phyloP scores from a whole-genome alignment of 1,139 yeast genomes.

The Debaryomyces nepalensis region DNA sequence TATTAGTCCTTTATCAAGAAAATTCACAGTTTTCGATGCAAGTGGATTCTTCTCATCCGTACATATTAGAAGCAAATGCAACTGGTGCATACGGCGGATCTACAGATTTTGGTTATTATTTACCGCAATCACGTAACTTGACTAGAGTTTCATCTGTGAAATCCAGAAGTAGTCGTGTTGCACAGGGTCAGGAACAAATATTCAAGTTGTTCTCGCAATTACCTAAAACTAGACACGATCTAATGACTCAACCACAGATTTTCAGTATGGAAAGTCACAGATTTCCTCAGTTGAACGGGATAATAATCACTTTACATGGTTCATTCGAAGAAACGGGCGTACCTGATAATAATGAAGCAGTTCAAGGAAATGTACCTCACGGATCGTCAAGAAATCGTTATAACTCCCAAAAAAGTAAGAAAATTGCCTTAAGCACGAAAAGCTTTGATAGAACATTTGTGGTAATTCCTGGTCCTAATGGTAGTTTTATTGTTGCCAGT shows the following conservation, averaged over 20 bases:
- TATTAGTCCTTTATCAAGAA: slow-evolving; percentile 74
- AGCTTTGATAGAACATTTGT: slow-evolving; percentile 88
- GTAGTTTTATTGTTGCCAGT: slow-evolving; percentile 79
- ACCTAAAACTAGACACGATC: slow-evolving; percentile 77
- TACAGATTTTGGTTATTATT: slow-evolving; percentile 65
- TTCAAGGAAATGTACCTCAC: slow-evolving; percentile 23
- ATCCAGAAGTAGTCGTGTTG: slow-evolving; percentile 60
- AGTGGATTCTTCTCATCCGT: slow-evolving; percentile 56
- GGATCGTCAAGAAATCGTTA: slow-evolving; percentile 41
- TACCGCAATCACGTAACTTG: slow-evolving; percentile 77
- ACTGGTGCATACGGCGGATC: slow-evolving; percentile 27
- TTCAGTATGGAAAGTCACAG: slow-evolving; percentile 83
- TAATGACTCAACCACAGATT: slow-evolving; percentile 61
- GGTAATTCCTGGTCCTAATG: slow-evolving; percentile 74
- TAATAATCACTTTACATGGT: slow-evolving; percentile 82
- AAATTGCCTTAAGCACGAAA: slow-evolving; percentile 58
- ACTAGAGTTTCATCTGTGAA: slow-evolving; percentile 65
- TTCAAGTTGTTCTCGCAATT: slow-evolving; percentile 61
- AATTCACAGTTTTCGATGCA: slow-evolving; percentile 84
- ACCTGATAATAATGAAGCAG: slow-evolving; percentile 41
- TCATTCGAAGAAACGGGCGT: slow-evolving; percentile 69
- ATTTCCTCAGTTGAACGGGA: slow-evolving; percentile 72
- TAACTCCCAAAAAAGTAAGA: slow-evolving; percentile 35
- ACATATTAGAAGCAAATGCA: slow-evolving; percentile 48
- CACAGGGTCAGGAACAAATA: slow-evolving; percentile 74